Evolutionary conservation across 1,139 yeast genomes (phyloP), one percentile per base, ranked within the genome.

Genomic region (Geotrichum bryndzae): DNA sequence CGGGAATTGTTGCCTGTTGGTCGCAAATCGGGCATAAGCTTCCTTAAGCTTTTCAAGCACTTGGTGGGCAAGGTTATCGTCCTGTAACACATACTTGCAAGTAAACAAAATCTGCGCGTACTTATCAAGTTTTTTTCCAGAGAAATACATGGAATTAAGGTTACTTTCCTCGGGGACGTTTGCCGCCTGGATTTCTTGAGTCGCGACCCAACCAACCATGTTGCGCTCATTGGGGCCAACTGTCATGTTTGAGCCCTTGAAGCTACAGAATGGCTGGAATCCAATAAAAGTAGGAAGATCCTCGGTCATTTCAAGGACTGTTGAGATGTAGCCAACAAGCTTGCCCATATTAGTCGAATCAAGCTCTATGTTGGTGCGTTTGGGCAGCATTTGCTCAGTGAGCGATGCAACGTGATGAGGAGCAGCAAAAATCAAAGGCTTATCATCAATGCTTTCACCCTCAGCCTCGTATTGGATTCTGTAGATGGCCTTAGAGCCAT

Each of bases 121-220:
- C 75, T 87, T 88, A 73, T 86, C 92, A 56, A 88, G 70, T 6
- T 83, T 81, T 72, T 88, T 88, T 56, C 94, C 95, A 25, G 88
- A 78, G 68, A 76, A 84, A 72, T 88, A 89, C 76, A 81, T 86
- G 58, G 84, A 80, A 72, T 79, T 76, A 13, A 77, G 74, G 33
- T 78, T 73, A 54, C 85, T 81, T 53, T 87, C 80, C 18, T 72
- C 70, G 23, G 77, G 74, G 61, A 88, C 80, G 69, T 86, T 85
- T 57, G 81, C 86, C 35, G 79, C 72, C 58, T 55, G 53, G 11
- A 60, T 15, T 35, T 60, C 62, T 27, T 46, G 27, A 11, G 57
- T 48, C 11, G 62, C 62, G 13, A 60, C 59, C 13, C 48, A 45
- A 6, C 48, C 31, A 29, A 60, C 53, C 35, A 56, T 38, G 7